These are phyloP conservation scores for Pigoraptor vietnamica DNA, from an alignment of 78 protist genomes.

Conservation along the genomic window DNA sequence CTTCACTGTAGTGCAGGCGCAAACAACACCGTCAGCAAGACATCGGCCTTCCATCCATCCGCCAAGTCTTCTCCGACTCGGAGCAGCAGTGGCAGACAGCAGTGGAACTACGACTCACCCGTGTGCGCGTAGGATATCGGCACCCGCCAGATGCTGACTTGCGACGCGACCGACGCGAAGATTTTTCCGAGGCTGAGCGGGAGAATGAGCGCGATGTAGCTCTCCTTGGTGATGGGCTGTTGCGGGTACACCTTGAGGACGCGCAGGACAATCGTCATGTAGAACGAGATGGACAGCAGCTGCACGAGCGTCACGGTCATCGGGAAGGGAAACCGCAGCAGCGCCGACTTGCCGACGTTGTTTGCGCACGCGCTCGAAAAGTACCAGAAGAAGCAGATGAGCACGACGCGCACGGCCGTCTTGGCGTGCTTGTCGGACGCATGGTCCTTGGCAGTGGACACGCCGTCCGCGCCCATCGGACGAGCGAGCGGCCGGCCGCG, in stretches of 20 bases:
- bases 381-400: slow-evolving; percentile 3
- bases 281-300: not conserved
- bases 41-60: not conserved
- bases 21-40: not conserved
- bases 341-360: slow-evolving; percentile 5
- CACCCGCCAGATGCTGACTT: not conserved
- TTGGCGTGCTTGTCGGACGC: not conserved
- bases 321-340: slow-evolving; percentile 5
- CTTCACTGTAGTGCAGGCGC: not conserved
- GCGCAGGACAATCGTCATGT: not conserved
- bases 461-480: not conserved
- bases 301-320: slow-evolving; percentile 5
- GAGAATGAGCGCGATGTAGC: not conserved
- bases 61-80: too few species aligned
- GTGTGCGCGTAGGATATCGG: slow-evolving; percentile 29
- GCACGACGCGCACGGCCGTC: not conserved
- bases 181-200: not conserved
- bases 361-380: not conserved
- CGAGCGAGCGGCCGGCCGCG: too few species aligned
- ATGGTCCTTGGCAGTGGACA: not conserved
- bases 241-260: slow-evolving; percentile 1
- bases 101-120: not conserved
- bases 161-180: not conserved
- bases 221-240: not conserved
- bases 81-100: not conserved